Percentiles rank a stretch among this genome's conserved stretches.
phyloP scores from a whole-genome alignment of 2,329 filamentous ascomycete species.

The Colletotrichum sp. region DNA sequence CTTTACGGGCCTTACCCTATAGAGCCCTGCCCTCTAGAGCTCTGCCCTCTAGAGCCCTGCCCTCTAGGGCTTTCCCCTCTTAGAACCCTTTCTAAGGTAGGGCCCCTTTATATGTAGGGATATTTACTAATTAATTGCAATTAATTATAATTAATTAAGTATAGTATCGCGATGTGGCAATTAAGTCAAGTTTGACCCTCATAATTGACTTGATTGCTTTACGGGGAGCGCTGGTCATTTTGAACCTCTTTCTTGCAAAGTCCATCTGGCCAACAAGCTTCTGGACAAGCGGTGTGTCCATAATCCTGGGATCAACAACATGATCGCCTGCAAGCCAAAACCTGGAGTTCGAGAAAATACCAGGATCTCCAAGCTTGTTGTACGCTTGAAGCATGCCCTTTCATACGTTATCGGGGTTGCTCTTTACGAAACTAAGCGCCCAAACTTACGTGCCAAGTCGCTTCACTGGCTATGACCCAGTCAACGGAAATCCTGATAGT shows the following conservation, averaged over 20 bases:
- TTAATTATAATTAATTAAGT: no score
- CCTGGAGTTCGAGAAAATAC: neutral
- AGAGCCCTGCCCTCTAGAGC: no score
- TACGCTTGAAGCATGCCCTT: conserved; percentile 12
- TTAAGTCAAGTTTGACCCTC: no score
- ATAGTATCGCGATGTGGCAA: no score
- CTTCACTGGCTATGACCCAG: conserved; percentile 50
- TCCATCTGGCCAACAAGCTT: conserved; percentile 5
- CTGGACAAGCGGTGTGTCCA: conserved; percentile 6
- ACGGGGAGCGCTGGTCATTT: no score
- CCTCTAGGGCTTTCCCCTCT: no score
- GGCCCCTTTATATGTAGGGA: no score
- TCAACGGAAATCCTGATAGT: conserved; percentile 46
- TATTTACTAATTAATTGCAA: no score
- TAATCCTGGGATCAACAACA: conserved; percentile 43
- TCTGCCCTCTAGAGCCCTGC: no score
- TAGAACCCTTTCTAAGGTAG: no score
- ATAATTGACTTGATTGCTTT: no score
- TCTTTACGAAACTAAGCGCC: neutral
- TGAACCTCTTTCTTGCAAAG: conserved; percentile 8
- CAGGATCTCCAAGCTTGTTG: conserved; percentile 8
- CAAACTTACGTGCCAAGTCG: conserved; percentile 41
- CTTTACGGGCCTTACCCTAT: no score
- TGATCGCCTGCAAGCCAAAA: conserved; percentile 56
- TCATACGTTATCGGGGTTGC: conserved; percentile 12